Conservation (phyloP, 306 rosid species). For the Citrullus amarus region DNA sequence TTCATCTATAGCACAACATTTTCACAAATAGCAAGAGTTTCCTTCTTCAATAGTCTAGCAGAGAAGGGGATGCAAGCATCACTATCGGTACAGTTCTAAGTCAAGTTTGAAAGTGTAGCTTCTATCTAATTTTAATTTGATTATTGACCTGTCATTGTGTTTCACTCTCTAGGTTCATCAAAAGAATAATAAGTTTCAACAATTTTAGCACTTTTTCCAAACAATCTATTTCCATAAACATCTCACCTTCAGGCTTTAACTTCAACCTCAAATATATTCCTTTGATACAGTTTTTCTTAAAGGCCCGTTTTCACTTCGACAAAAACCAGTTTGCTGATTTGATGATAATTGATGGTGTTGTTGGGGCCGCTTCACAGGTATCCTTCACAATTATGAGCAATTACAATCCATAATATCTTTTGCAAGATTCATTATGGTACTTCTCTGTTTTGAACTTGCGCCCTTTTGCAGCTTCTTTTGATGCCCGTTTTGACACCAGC, state of each 20-base stretch:
- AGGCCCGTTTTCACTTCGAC: slow-evolving; percentile 72
- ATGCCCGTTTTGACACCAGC: slow-evolving; percentile 53
- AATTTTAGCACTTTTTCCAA: not conserved
- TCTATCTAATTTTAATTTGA: not conserved
- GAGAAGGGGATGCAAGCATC: slow-evolving; percentile 60
- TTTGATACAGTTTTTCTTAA: slow-evolving; percentile 72
- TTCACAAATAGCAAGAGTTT: slow-evolving; percentile 56
- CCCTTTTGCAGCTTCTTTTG: slow-evolving; percentile 42
- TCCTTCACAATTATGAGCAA: not conserved
- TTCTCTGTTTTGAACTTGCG: not conserved
- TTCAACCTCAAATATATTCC: not conserved
- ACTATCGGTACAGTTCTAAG: slow-evolving; percentile 33
- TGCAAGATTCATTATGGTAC: not conserved
- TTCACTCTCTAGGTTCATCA: not conserved
- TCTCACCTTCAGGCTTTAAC: not conserved
- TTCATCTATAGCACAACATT: slow-evolving; percentile 45
- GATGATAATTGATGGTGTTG: slow-evolving; percentile 50
- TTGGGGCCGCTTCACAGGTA: slow-evolving; percentile 59
- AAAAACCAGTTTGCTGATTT: slow-evolving; percentile 75
- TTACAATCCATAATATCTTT: not conserved
- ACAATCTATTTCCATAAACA: not conserved
- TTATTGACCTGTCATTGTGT: not conserved
- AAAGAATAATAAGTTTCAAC: not conserved
- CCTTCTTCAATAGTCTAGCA: slow-evolving; percentile 60
- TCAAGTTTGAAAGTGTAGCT: not conserved